Evolutionary conservation across 352 stramenopile species (phyloP).

Genomic region (Pythium chondricola): DNA sequence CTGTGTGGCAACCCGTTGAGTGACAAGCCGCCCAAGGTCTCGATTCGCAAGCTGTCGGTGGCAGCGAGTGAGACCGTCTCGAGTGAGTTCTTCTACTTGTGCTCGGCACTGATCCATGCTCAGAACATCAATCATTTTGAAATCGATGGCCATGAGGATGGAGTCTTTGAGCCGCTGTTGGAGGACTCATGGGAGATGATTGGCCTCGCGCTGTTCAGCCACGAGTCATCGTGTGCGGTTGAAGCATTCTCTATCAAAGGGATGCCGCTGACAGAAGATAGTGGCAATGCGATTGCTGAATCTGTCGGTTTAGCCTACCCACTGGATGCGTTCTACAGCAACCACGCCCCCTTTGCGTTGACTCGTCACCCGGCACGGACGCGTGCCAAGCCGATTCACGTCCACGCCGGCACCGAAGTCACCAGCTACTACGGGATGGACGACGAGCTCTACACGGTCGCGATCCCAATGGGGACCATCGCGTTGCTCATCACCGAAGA

Average conservation of each 20-base stretch:
- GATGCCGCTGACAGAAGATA: neutral
- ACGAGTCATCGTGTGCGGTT: neutral
- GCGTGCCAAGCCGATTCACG: neutral
- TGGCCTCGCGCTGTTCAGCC: neutral
- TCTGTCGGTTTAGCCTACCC: neutral
- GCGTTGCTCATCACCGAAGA: neutral
- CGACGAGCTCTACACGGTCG: constrained; percentile 1
- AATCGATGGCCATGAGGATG: neutral
- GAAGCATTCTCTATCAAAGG: neutral
- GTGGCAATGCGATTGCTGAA: neutral
- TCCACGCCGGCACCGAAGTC: neutral
- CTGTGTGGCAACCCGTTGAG: neutral
- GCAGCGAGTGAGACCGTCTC: too few relatives aligned
- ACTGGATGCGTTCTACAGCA: neutral
- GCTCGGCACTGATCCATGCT: neutral
- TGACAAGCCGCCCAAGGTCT: neutral
- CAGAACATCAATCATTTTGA: neutral
- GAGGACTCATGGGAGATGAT: too few relatives aligned
- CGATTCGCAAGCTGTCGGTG: neutral
- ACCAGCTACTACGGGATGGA: constrained; percentile 3
- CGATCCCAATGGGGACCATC: too few relatives aligned
- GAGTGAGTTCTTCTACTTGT: neutral
- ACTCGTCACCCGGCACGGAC: neutral
- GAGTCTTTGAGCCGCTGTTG: too few relatives aligned
- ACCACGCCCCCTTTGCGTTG: neutral